phyloP scores from a whole-genome alignment of 2,329 filamentous ascomycete species.

The Fusarium continuum region DNA sequence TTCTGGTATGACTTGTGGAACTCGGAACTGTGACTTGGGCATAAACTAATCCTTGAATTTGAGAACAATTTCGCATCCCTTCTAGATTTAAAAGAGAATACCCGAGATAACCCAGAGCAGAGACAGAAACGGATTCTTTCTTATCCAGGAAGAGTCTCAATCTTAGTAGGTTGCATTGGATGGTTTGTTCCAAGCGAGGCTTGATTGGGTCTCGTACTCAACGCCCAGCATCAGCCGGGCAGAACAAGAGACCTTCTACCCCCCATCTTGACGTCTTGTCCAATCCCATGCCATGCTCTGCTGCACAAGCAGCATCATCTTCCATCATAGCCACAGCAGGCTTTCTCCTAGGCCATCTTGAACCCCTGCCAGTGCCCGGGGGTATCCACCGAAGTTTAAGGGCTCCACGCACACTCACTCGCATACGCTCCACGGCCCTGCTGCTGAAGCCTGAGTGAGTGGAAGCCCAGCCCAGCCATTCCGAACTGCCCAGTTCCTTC shows the following conservation, averaged over 20 bases:
- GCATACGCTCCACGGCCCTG: too few relatives aligned
- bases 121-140: too few relatives aligned
- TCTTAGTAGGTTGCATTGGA: constrained; percentile 19
- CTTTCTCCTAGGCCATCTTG: constrained; percentile 6
- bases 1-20: constrained; percentile 11
- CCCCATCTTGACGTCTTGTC: constrained; percentile 24
- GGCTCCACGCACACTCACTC: constrained; percentile 29
- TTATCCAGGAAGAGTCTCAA: neutral
- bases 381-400: constrained; percentile 21
- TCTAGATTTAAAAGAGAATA: constrained; percentile 9
- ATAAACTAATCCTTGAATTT: neutral
- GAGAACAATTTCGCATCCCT: neutral
- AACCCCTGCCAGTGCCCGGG: constrained; percentile 12
- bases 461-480: constrained; percentile 22
- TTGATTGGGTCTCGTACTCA: constrained; percentile 24
- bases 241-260: constrained; percentile 37
- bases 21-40: neutral
- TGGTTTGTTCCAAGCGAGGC: constrained; percentile 3
- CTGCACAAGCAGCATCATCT: constrained; percentile 33
- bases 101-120: neutral
- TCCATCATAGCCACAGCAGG: constrained; percentile 39
- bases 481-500: constrained; percentile 19
- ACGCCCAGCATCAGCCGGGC: constrained; percentile 37
- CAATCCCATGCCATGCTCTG: constrained; percentile 31
- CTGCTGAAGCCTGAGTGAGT: constrained; percentile 4